Evolutionary conservation across 345 rosid species (phyloP), one percentile per base, ranked within the genome.

Genomic region (Reutealis trisperma): DNA sequence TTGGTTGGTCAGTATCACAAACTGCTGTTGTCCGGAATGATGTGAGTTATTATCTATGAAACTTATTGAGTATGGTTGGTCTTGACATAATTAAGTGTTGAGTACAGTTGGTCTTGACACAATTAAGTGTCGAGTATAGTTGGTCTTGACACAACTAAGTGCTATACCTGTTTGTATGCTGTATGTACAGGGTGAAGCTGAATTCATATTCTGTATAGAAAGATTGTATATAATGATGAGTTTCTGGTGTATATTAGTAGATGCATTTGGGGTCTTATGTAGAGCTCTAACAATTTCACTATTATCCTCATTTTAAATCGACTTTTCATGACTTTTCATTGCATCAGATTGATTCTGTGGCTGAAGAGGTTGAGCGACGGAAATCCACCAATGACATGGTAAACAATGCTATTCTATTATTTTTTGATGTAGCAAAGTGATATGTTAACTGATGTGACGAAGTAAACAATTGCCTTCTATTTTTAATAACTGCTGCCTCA

Each of bases 301-400:
- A 49, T 37, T 58, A 2, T 70, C 19, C n/a, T 70, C 11, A 3
- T 54, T 69, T 77, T 69, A 70, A 37, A 74, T 86, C 70, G 41
- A 22, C 34, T 52, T 45, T 80, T 85, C 81, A 14, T 58, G 27
- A 64, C 79, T 51, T 81, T 72, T 75, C 74, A 61, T 80, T 75
- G 74, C 68, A 85, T 70, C 89, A 96, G 99, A 82, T 93, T 80
- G 99, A 96, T 88, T 90, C 93, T 63, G 99, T 96, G 70, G 97
- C 98, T 60, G 98, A 93, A 86, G 99, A 93, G 82, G 96, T 96
- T 73, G 99, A 93, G 59, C 91, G 83, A 62, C 86, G 76, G 74
- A 92, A 85, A 84, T 88, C 93, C 70, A 77, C 87, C 66, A 84
- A 84, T 85, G 96, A 96, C 83, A 86, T 93, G 93, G 99, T 96